A percentile compares a stretch with the other conserved stretches of the same genome.
Conservation (phyloP, 116 monocot genomes). For the Phalaenopsis hybrid region DNA sequence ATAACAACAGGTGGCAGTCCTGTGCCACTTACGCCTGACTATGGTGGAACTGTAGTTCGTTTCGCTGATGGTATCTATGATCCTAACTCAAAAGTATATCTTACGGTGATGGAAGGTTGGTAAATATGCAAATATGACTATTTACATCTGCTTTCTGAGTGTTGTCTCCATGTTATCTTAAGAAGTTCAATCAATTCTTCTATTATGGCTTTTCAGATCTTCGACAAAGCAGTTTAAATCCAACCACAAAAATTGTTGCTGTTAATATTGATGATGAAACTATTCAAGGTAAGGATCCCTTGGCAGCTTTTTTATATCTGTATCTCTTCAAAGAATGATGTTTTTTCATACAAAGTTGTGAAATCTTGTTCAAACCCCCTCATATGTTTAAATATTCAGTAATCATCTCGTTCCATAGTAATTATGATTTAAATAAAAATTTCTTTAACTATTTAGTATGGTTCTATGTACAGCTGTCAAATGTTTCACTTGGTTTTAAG, state of each 20-base stretch:
- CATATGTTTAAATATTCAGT: background rate
- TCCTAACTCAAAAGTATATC: slow-evolving; percentile 52
- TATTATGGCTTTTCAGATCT: slow-evolving; percentile 38
- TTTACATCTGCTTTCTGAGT: background rate
- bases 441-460: background rate
- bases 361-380: background rate
- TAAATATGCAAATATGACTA: background rate
- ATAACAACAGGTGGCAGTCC: slow-evolving; percentile 33
- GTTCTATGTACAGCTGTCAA: background rate
- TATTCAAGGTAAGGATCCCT: slow-evolving; percentile 47
- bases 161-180: background rate
- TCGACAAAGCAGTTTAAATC: slow-evolving; percentile 67
- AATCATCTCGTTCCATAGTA: background rate
- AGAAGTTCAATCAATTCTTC: background rate
- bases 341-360: background rate
- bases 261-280: slow-evolving; percentile 29
- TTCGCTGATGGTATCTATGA: slow-evolving; percentile 94
- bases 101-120: slow-evolving; percentile 92
- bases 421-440: background rate
- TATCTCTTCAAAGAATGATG: background rate
- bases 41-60: slow-evolving; percentile 52
- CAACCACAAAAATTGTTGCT: slow-evolving; percentile 57
- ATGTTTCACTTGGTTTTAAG: background rate
- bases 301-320: background rate
- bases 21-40: slow-evolving; percentile 75